Conservation (phyloP, 192 early-diverging fungal species). For the Rhizophagus clarus region DNA sequence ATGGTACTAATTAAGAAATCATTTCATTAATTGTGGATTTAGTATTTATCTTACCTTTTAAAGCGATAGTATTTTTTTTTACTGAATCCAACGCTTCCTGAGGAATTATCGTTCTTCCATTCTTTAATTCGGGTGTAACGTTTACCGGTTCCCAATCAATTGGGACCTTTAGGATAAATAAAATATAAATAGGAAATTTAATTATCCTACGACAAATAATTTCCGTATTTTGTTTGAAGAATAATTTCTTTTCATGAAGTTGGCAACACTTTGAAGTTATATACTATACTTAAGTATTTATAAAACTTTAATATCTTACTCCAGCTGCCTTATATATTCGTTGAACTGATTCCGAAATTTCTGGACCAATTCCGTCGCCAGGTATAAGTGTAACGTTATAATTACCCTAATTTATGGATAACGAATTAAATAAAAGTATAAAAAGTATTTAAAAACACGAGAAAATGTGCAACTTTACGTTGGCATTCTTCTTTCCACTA, state of each 20-base stretch:
- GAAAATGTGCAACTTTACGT: neutral
- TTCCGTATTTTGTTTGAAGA: no score
- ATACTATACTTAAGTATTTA: neutral
- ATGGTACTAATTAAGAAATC: neutral
- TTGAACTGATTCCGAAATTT: constrained; percentile 92
- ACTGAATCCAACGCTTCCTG: constrained; percentile 89
- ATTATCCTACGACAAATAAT: neutral
- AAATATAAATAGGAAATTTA: neutral
- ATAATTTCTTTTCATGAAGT: no score
- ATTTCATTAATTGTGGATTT: neutral
- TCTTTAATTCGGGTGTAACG: constrained; percentile 89
- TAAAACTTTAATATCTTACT: constrained; percentile 45
- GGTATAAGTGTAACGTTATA: constrained; percentile 93
- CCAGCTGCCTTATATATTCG: constrained; percentile 90
- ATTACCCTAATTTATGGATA: constrained; percentile 57
- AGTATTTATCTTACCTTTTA: constrained; percentile 66
- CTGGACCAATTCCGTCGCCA: constrained; percentile 98
- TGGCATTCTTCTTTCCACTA: constrained; percentile 7
- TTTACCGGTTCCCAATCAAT: constrained; percentile 96
- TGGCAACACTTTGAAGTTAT: neutral
- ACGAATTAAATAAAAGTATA: neutral
- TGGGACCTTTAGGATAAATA: constrained; percentile 53
- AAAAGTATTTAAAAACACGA: neutral
- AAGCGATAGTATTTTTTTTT: constrained; percentile 94
- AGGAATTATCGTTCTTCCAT: constrained; percentile 87